These are phyloP conservation scores for Dactylis glomerata DNA, from an alignment of 176 grass and related monocot genomes.

Conservation along the genomic window DNA sequence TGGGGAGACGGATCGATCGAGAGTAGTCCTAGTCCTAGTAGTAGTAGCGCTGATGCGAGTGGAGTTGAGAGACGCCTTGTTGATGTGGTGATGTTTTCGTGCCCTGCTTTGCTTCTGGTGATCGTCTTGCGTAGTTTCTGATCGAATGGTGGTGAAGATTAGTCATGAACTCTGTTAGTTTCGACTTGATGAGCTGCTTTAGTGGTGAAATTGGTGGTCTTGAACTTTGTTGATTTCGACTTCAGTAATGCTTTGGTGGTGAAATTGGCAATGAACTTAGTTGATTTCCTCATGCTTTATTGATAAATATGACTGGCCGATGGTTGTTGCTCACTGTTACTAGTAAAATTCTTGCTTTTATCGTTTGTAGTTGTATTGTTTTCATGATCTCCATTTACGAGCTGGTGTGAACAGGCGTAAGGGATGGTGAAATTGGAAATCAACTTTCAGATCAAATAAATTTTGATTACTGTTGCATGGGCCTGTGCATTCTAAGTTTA, in stretches of 20 bases:
- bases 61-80: neutral
- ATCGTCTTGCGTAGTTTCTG: neutral
- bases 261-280: neutral
- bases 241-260: neutral
- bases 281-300: neutral
- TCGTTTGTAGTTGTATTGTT: neutral
- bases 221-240: neutral
- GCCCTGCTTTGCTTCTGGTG: neutral
- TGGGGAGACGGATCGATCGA: neutral
- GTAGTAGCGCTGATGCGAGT: neutral
- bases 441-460: no score
- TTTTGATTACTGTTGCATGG: no score
- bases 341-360: neutral
- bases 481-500: neutral
- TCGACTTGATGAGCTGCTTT: neutral
- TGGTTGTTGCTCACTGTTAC: neutral
- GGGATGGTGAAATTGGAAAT: no score
- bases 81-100: neutral
- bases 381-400: no score
- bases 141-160: neutral
- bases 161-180: neutral
- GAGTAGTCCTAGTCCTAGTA: neutral
- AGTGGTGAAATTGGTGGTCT: neutral
- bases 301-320: neutral
- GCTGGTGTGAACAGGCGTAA: no score